These are phyloP conservation scores for Epichloe glyceriae DNA, from an alignment of 2,329 filamentous ascomycete genomes.

Conservation along the genomic window DNA sequence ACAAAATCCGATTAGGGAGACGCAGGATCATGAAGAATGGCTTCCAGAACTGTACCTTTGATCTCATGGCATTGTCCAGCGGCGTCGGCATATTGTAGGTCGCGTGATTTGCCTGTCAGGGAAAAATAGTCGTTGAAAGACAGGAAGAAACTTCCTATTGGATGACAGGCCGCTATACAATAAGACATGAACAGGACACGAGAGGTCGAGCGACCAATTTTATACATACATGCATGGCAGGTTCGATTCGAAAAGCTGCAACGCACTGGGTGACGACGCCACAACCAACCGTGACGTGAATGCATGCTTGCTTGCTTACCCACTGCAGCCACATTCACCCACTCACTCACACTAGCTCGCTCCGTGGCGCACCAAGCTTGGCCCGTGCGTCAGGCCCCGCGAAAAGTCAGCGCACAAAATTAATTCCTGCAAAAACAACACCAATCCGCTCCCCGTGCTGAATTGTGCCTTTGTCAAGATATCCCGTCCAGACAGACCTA, in stretches of 20 bases:
- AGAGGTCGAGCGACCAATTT: too few relatives aligned
- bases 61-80: constrained; percentile 55
- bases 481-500: constrained; percentile 13
- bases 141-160: too few relatives aligned
- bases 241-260: background rate
- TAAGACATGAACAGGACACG: too few relatives aligned
- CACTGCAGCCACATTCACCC: background rate
- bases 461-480: constrained; percentile 8
- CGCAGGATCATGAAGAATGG: too few relatives aligned
- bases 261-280: constrained; percentile 1
- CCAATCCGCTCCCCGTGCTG: background rate
- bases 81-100: constrained; percentile 47
- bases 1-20: background rate
- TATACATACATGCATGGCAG: background rate
- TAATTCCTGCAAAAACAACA: background rate
- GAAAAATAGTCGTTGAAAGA: too few relatives aligned
- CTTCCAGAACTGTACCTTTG: constrained; percentile 38
- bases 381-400: constrained; percentile 13
- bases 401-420: constrained; percentile 9
- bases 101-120: constrained; percentile 11
- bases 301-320: too few relatives aligned
- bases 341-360: background rate
- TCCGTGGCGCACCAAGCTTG: constrained; percentile 1
- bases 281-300: background rate
- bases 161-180: too few relatives aligned